These are phyloP conservation scores for Trichoderma parareesei DNA, from an alignment of 495 filamentous ascomycete genomes.

Conservation along the genomic window DNA sequence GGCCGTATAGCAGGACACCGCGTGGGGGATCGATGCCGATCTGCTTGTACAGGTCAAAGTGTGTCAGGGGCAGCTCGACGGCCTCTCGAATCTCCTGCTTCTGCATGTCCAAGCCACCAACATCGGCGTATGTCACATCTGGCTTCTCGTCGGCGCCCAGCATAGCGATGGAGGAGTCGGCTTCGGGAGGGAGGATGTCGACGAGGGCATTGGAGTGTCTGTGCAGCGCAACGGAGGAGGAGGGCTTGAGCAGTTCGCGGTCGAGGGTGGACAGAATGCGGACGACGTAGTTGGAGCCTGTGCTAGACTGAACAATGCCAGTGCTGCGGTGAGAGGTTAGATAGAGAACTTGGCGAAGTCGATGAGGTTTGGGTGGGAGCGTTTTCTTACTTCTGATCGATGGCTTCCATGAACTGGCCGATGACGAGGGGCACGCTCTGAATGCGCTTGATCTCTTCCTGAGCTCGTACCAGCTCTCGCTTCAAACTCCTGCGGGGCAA, in stretches of 20 bases:
- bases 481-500: constrained; percentile 68
- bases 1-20: constrained; percentile 91
- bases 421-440: constrained; percentile 97
- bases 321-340: constrained; percentile 51
- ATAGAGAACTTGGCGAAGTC: not conserved
- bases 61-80: constrained; percentile 90
- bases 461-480: constrained; percentile 90
- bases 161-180: constrained; percentile 98
- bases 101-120: constrained; percentile 98
- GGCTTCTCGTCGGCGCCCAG: constrained; percentile 93
- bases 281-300: constrained; percentile 97
- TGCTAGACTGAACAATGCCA: constrained; percentile 96
- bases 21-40: constrained; percentile 97
- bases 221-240: constrained; percentile 93
- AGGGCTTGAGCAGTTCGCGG: constrained; percentile 94
- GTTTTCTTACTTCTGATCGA: constrained; percentile 84
- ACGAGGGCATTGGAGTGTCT: constrained; percentile 97
- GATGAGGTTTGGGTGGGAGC: not conserved
- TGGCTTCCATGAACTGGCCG: constrained; percentile 99
- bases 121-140: constrained; percentile 96
- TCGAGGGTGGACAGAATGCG: constrained; percentile 97
- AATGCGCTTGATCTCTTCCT: constrained; percentile 99
- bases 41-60: constrained; percentile 97
- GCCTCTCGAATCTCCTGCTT: constrained; percentile 99
- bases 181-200: constrained; percentile 95